Base-by-base conservation (phyloP, 225 moss, liverwort and hornwort genomes). In the Bryum argenteum region DNA sequence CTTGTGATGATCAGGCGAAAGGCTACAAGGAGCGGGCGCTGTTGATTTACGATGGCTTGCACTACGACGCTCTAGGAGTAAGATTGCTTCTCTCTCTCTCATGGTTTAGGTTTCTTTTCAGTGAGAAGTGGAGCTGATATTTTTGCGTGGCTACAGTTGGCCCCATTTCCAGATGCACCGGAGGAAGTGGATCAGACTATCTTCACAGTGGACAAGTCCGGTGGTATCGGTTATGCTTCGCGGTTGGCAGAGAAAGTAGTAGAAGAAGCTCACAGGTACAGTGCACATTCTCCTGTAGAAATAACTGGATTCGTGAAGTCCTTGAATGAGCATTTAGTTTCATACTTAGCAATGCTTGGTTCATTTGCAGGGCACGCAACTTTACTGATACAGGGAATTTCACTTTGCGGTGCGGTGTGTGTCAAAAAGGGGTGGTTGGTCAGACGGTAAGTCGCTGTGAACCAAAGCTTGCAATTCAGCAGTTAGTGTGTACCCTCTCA, bases 331-430 rank as follows among this genome's bases (percentile, higher is more conserved):
- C 17, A 11, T 33, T 8, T 16, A 48, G 33, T 9, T 41, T 28
- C 17, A 11, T 24, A 54, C 13, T 9, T 44, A 17, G 19, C 16
- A 12, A 26, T 26, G 1, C 1, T 18, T 58, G 33, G 5, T 33
- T 33, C 7, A 3, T 33, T 33, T 81, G 71, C 87, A 94, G 96
- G 77, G 92, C 92, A 28, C 79, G 89, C 63, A 98, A 87, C 68
- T 98, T 94, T 44, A 98, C 94, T 1, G 94, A 98, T 79, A 94
- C 97, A 20, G 94, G 90, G 18, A 98, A 91, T 53, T 98, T 98
- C 43, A 92, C 94, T 10, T 77, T 98, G 9, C 90, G 97, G 17
- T 98, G 97, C 80, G 92, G 80, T 12, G 75, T 92, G 60, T 98
- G 97, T 71, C 97, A 98, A 76, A 89, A 83, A 71, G 97, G 97